These are phyloP conservation scores for Paramarasmius palmivorus DNA, from an alignment of 1,284 basidiomycete genomes.

Conservation along the genomic window DNA sequence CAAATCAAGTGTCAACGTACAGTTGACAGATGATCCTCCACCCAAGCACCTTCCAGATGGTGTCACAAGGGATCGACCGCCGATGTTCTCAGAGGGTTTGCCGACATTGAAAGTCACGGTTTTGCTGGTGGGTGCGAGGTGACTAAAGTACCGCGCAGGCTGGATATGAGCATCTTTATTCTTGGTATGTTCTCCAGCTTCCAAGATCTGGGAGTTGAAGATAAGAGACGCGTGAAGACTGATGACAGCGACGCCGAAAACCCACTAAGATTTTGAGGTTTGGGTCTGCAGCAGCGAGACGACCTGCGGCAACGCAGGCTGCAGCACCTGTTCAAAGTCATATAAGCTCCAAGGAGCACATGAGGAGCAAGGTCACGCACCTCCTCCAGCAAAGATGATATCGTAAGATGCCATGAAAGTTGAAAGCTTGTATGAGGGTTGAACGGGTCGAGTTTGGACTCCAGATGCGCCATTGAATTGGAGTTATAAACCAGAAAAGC, in stretches of 20 bases:
- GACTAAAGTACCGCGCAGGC: constrained; percentile 32
- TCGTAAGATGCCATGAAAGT: not conserved
- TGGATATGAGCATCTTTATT: constrained; percentile 35
- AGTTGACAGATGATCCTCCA: constrained; percentile 40
- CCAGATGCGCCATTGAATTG: too few relatives aligned
- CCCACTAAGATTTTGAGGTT: constrained; percentile 40
- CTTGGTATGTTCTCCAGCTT: constrained; percentile 34
- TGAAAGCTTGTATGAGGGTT: too few relatives aligned
- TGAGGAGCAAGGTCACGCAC: too few relatives aligned
- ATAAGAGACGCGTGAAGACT: not conserved
- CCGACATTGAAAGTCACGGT: constrained; percentile 32
- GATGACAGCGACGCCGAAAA: too few relatives aligned
- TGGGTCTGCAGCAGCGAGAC: constrained; percentile 47
- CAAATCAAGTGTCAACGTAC: too few relatives aligned
- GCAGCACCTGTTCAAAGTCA: constrained; percentile 40
- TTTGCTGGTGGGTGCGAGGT: constrained; percentile 33
- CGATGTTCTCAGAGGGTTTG: constrained; percentile 30
- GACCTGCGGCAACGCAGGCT: constrained; percentile 46
- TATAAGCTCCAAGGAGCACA: not conserved
- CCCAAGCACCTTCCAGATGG: constrained; percentile 38
- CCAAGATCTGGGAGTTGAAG: constrained; percentile 24
- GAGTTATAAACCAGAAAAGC: too few relatives aligned
- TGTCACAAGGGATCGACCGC: constrained; percentile 29
- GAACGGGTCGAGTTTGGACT: too few relatives aligned
- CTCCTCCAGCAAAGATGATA: not conserved